Evolutionary conservation across 2,329 filamentous ascomycete genomes (phyloP), one percentile per base, ranked within the genome.

Genomic region (Ophioceras dolichostomum): DNA sequence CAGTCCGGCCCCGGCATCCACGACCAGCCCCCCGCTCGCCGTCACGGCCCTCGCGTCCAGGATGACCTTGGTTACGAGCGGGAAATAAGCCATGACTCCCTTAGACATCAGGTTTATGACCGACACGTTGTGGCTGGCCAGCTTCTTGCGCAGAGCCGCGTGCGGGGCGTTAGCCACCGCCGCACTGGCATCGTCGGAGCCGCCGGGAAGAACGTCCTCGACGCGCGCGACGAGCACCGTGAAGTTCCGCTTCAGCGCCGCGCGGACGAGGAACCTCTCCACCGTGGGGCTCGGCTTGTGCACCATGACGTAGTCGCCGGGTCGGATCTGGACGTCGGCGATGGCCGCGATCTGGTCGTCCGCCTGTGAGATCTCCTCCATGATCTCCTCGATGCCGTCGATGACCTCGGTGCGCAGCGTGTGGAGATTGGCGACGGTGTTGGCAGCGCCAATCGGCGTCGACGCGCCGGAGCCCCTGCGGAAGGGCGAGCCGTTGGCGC

Each of bases 21-120:
- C 83, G 20, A 96, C 71, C 19, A 94, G 73, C 6, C 83, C 83
- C 36, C 91, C 91, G 50, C 94, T 91, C 35, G 85, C 84, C 32
- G 93, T 76, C 20, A 98, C 84, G 4, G 83, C 81, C 51, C 88
- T 82, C 5, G 89, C 89, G 10, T 83, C 81, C 6, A 98, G 68
- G 34, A 98, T 83, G 43, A 98, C 89, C 63, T 95, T 95, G 67
- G 89, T 93, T 49, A 95, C 85, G 42, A 83, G 78, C 8, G 88
- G 83, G 84, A 98, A 96, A 50, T 96, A 83, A 1, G 88, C 87
- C 62, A 88, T 93, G 38, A 94, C 73, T 9, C 86, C 83, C 7
- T 79, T 81, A 57, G 94, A 88, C 31, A 85, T 78, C 39, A 96
- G 79, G 42, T 84, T 73, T 47, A 95, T 83, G 30, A 94, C 82